Percentiles rank a stretch among this genome's conserved stretches.
These are phyloP conservation scores for Fusarium pseudocircinatum DNA, from an alignment of 2,329 filamentous ascomycete species.

Conservation along the genomic window DNA sequence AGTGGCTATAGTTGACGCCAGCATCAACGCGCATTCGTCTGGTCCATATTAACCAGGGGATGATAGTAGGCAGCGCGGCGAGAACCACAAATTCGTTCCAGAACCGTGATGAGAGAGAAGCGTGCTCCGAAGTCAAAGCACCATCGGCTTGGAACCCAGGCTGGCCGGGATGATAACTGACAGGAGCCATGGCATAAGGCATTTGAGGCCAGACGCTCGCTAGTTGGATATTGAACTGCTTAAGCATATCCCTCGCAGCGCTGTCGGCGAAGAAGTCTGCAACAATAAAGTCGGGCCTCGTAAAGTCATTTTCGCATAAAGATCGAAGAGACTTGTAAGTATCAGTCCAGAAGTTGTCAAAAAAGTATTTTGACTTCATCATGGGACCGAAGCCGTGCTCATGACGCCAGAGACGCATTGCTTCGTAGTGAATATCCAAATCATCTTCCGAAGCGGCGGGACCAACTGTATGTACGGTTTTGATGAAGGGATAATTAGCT, in stretches of 20 bases:
- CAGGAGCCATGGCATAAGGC: conserved; percentile 51
- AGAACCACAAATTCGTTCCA: conserved; percentile 49
- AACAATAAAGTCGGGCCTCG: conserved; percentile 52
- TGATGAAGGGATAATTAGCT: conserved; percentile 45
- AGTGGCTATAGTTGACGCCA: conserved; percentile 47
- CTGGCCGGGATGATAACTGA: conserved; percentile 53
- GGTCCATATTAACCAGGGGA: conserved; percentile 45
- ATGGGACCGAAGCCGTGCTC: conserved; percentile 44
- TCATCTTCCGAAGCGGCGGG: conserved; percentile 42
- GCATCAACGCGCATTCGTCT: conserved; percentile 47
- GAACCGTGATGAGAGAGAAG: conserved; percentile 50
- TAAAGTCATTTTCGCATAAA: conserved; percentile 30
- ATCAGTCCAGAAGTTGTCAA: conserved; percentile 51
- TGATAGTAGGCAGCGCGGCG: conserved; percentile 43
- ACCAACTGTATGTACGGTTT: conserved; percentile 46
- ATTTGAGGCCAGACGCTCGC: conserved; percentile 54
- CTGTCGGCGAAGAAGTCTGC: conserved; percentile 57
- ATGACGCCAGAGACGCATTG: conserved; percentile 48
- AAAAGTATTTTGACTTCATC: conserved; percentile 50
- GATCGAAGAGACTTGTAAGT: conserved; percentile 35
- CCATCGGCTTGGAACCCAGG: conserved; percentile 54
- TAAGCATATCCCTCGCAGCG: conserved; percentile 52
- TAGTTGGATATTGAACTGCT: conserved; percentile 50
- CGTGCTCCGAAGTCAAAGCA: conserved; percentile 50
- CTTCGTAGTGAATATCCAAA: conserved; percentile 47